Base-by-base conservation (phyloP, 1,139 yeast species). In the Debaryomyces robertsiae region DNA sequence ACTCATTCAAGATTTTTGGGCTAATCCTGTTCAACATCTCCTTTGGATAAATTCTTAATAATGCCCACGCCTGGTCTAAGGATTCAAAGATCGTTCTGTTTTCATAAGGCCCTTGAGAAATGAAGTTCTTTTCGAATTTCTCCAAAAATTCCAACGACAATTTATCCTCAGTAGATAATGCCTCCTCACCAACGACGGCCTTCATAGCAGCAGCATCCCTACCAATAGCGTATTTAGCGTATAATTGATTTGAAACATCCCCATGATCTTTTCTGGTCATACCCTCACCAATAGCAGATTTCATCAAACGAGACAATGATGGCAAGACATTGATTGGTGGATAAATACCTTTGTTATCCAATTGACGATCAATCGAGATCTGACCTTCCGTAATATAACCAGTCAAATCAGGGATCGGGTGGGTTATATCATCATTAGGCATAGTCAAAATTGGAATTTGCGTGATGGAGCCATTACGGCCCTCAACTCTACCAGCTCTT, bases 141-240 rank as follows among this genome's bases (percentile, higher is more conserved):
- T 94, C 98, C 73, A 93, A 82, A 66, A 93, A 93, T 73, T 93
- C 99, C 60, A 93, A 79, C 1, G 98, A 93, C 53, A 93, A 79
- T 72, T 93, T 94, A 72, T 93, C 99, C 71, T 93, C 99, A 52
- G 89, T 88, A 27, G 97, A 90, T 60, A 93, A 78, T 30, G 99
- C 98, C 70, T 93, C 99, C 70, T 93, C 99, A 81, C 99, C 99
- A 56, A 93, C 99, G 53, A 93, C 99, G n/a, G 98, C 96, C 75
- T 93, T 93, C 99, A 93, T 93, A 55, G 98, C 97, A 38, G 98
- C 98, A 24, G 98, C 99, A 71, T 93, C 99, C 73, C 91, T 87
- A 77, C 99, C 99, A 73, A 93, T 94, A 52, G 99, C 99, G 65
- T 93, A 93, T 69, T 93, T 93, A 58, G 99, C 99, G 64, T 93